Percentiles rank a stretch among this genome's conserved stretches.
phyloP scores from a whole-genome alignment of 768 basidiomycete species.

The Tulasnella sp. region DNA sequence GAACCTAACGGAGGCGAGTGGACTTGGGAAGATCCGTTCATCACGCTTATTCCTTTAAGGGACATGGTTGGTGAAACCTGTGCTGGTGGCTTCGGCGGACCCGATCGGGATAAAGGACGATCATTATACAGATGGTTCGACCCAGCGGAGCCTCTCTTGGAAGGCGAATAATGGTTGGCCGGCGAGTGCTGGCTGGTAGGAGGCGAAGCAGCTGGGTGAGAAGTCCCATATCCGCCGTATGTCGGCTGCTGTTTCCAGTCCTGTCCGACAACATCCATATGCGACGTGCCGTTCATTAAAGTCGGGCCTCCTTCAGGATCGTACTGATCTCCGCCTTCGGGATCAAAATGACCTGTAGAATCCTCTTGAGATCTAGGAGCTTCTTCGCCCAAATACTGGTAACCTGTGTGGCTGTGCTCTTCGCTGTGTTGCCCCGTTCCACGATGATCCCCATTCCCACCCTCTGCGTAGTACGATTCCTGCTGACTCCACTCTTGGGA shows the following conservation, averaged over 20 bases:
- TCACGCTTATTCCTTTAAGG: background rate
- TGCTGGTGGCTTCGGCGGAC: background rate
- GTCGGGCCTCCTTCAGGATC: background rate
- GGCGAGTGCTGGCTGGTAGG: background rate
- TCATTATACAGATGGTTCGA: background rate
- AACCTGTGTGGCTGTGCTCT: too few species aligned
- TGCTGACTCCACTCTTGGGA: too few species aligned
- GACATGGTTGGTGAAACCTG: background rate
- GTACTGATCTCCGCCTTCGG: background rate
- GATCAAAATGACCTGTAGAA: background rate
- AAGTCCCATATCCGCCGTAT: background rate
- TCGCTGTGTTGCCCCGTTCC: too few species aligned
- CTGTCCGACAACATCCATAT: background rate
- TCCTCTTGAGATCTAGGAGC: too few species aligned
- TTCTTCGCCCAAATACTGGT: too few species aligned
- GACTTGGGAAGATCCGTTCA: background rate
- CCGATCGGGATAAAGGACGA: background rate
- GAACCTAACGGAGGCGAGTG: background rate
- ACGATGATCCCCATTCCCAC: too few species aligned
- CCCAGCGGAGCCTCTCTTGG: background rate
- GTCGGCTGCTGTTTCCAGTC: background rate
- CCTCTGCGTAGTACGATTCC: too few species aligned
- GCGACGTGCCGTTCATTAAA: background rate
- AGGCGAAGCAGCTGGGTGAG: background rate
- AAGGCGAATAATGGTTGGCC: background rate